A percentile compares a stretch with the other conserved stretches of the same genome.
These are phyloP conservation scores for Alternaria sp. DNA, from an alignment of 2,329 filamentous ascomycete species.

Conservation along the genomic window DNA sequence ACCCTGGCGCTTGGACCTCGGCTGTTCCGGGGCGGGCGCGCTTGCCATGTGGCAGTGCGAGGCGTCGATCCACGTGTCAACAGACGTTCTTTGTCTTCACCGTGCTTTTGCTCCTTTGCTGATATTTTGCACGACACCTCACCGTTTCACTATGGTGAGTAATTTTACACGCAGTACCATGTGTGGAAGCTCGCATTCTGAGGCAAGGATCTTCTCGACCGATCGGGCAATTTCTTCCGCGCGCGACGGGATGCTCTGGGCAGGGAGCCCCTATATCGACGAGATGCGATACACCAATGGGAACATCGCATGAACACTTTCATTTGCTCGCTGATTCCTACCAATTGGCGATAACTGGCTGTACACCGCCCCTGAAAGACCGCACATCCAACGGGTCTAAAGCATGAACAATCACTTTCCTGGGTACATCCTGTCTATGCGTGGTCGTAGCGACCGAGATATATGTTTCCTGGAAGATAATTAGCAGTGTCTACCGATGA, in stretches of 20 bases:
- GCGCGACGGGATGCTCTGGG: neutral
- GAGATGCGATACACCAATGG: neutral
- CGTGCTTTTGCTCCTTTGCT: neutral
- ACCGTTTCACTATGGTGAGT: neutral
- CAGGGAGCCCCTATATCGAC: neutral
- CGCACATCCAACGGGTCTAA: constrained; percentile 16
- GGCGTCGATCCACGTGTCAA: constrained; percentile 5
- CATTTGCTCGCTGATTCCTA: neutral
- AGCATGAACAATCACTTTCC: constrained; percentile 17
- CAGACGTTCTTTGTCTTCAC: neutral
- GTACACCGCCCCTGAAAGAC: constrained; percentile 16
- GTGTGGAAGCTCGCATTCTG: neutral
- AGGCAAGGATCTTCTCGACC: constrained; percentile 6
- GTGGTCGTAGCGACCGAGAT: constrained; percentile 10
- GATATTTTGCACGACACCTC: neutral
- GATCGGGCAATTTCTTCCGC: constrained; percentile 14
- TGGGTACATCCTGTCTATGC: constrained; percentile 6
- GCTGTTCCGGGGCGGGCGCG: constrained; percentile 10
- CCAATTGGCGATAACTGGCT: constrained; percentile 12
- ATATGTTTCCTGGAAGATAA: neutral
- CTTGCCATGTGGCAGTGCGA: constrained; percentile 22
- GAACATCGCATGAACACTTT: neutral
- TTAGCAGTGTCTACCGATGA: neutral
- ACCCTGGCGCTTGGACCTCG: constrained; percentile 20
- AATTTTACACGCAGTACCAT: no score